These are phyloP conservation scores for Coccomyxa sp. DNA, from an alignment of 139 green algal genomes.

Conservation along the genomic window DNA sequence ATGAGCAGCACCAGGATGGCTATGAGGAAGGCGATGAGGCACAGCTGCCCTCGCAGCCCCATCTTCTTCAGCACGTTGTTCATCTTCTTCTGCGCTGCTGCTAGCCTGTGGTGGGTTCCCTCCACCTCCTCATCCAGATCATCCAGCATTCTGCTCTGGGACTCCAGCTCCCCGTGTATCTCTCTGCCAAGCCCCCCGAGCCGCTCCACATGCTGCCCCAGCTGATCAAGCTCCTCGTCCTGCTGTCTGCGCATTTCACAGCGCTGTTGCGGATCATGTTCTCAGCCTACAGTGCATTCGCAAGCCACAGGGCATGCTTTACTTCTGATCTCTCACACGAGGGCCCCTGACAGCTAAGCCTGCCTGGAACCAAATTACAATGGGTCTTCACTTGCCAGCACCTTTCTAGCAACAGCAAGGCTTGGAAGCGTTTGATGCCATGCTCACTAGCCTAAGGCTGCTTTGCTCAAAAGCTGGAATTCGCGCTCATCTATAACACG, in stretches of 20 bases:
- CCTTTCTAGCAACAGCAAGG: too few species aligned
- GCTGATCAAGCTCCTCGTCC: slow-evolving; percentile 69
- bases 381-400: too few species aligned
- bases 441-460: too few species aligned
- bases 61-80: slow-evolving; percentile 66
- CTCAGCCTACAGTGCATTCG: too few species aligned
- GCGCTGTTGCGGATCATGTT: too few species aligned
- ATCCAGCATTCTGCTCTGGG: slow-evolving; percentile 56
- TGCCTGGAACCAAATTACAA: too few species aligned
- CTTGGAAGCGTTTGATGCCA: too few species aligned
- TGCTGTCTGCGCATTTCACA: slow-evolving; percentile 71
- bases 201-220: slow-evolving; percentile 64
- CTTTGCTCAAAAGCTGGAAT: too few species aligned
- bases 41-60: slow-evolving; percentile 66
- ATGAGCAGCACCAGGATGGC: slow-evolving; percentile 18
- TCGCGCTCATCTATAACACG: too few species aligned
- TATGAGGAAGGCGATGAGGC: slow-evolving; percentile 57
- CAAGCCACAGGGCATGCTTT: too few species aligned
- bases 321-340: too few species aligned
- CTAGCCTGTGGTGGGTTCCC: slow-evolving; percentile 46
- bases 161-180: slow-evolving; percentile 77
- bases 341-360: too few species aligned
- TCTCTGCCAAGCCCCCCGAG: slow-evolving; percentile 72
- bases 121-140: slow-evolving; percentile 77
- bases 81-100: slow-evolving; percentile 73